Conservation (phyloP, 768 basidiomycete species). For the Lepiota venenata region DNA sequence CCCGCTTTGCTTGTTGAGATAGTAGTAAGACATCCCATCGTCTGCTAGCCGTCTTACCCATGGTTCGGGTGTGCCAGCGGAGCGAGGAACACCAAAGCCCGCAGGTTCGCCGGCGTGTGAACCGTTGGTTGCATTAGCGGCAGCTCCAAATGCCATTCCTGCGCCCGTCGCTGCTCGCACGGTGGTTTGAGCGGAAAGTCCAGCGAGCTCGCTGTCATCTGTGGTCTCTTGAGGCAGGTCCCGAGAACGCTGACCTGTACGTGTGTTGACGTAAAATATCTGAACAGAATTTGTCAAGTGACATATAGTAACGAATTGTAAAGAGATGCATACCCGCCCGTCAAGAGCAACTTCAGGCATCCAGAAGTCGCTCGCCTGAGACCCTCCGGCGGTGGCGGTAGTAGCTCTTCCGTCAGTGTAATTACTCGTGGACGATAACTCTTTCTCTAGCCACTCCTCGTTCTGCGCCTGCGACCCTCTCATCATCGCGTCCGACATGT, state of each 20-base stretch:
- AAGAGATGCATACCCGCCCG: conserved; percentile 65
- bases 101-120: not conserved
- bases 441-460: conserved; percentile 60
- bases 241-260: conserved; percentile 77
- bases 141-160: conserved; percentile 43
- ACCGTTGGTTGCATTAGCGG: conserved; percentile 22
- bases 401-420: not conserved
- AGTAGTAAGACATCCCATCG: conserved; percentile 80
- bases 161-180: conserved; percentile 54
- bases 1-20: conserved; percentile 69
- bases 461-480: conserved; percentile 39
- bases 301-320: conserved; percentile 1
- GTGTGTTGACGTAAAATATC: conserved; percentile 95
- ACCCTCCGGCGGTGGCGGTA: conserved; percentile 21
- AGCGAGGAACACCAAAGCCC: conserved; percentile 8
- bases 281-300: conserved; percentile 24
- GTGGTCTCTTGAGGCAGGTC: conserved; percentile 80
- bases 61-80: conserved; percentile 61
- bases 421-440: conserved; percentile 31
- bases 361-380: conserved; percentile 80
- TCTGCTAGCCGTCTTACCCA: conserved; percentile 81
- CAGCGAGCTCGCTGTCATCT: conserved; percentile 60
- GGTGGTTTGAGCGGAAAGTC: conserved; percentile 52
- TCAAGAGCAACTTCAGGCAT: conserved; percentile 80
- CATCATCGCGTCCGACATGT: conserved; percentile 48